Evolutionary conservation across 192 early-diverging fungal species (phyloP), one percentile per base, ranked within the genome.

Genomic region (Coemansia sp.): DNA sequence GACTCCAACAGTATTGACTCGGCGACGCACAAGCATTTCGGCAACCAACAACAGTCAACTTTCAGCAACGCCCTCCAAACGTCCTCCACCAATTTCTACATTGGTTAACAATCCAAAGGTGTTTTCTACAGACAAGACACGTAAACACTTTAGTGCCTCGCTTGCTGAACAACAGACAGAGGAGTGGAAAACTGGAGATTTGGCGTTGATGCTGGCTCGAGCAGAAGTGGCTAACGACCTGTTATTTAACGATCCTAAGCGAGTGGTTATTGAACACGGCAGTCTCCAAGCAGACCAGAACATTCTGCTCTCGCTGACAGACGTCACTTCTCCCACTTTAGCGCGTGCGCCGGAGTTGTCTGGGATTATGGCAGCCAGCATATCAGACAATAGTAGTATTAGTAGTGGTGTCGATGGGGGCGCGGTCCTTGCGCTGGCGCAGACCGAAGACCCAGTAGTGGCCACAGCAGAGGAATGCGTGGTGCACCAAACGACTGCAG

Each of bases 141-240:
- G 26, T 25, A 49, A 32, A 18, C 9, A 49, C 10, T 5, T 26
- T 49, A 26, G 25, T 23, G 48, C 56, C n/a, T 38, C 56, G 10
- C 38, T 38, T 21, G 44, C 38, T 18, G 38, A 25, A 26, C 58
- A 34, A 19, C 60, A 38, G 49, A n/a, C 23, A 18, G 44, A 44
- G 6, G 65, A 73, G 25, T 62, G 64, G 4, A 53, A 49, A 19
- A 5, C 48, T 22, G 62, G 62, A 47, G 49, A 51, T 18, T 19
- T 54, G 19, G 68, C 60, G 19, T 55, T 74, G 57, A 74, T 71
- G 71, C 65, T 73, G 28, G 71, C 72, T 28, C 68, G 71, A 8
- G 77, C 64, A 7, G 68, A 73, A 14, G 77, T 74, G 8, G 76
- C 76, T 30, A 78, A 80, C 65, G 72, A 71, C 49, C 51, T 74